Base-by-base conservation (phyloP, 2,329 filamentous ascomycete genomes). In the Dactylella cylindrospora region DNA sequence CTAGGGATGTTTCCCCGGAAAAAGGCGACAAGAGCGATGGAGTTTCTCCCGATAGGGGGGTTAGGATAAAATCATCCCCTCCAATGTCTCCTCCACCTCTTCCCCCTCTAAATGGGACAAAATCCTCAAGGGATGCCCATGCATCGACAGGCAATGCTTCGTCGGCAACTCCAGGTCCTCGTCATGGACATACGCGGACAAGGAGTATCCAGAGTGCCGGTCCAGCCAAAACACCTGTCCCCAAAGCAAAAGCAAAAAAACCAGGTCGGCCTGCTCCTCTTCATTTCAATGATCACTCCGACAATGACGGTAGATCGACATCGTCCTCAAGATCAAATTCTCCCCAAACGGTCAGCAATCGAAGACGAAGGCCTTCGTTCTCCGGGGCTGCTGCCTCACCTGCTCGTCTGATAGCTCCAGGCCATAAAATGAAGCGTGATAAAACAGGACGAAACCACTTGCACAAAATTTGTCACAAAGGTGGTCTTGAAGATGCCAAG, bases 371-470 rank as follows among this genome's bases (percentile, higher is more conserved):
- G n/a, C 59, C 50, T 2, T 55, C 50, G 4, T 32, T 64, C 28
- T 64, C 59, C 8, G 59, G 51, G 7, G 17, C 41, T 13, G 55
- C 55, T 3, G 55, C 55, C 12, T 61, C 55, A 17, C 55, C 55
- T 26, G 55, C 55, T 36, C 55, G 55, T 32, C 47, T 61, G 20
- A 45, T 61, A 31, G 55, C 47, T 15, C 51, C 59, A 17, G 52
- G 53, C 13, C 86, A 88, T 71, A 94, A 91, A 72, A 91, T 93
- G 68, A 86, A 91, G 70, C 83, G 91, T 17, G 93, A 97, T 73
- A 87, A 89, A 50, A 95, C 94, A 71, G 93, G 93, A 17, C 86
- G 94, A 67, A 98, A 93, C 3, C 81, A 86, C 47, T 78, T 98
- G 19, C 90, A 91, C n/a, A 84, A 90, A 66, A 90, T 91, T 22